These are phyloP conservation scores for Syncephalastrum sp. DNA, from an alignment of 371 early-diverging fungal species.

Conservation along the genomic window DNA sequence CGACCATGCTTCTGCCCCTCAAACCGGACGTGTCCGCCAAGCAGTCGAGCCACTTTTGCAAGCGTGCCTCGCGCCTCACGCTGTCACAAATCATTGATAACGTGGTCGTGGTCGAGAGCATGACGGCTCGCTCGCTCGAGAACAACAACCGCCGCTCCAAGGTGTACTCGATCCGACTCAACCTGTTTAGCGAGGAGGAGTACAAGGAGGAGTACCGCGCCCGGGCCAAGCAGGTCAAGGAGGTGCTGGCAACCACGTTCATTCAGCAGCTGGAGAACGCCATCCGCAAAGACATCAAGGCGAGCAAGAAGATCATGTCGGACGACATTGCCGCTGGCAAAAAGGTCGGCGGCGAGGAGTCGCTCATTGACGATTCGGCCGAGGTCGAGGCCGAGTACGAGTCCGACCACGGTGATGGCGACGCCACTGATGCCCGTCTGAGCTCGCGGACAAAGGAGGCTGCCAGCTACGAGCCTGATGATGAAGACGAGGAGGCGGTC, in stretches of 20 bases:
- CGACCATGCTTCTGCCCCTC: constrained; percentile 90
- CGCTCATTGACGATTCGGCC: constrained; percentile 45
- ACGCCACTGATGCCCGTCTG: constrained; percentile 66
- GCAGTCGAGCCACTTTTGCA: constrained; percentile 62
- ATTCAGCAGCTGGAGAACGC: constrained; percentile 70
- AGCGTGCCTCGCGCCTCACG: constrained; percentile 64
- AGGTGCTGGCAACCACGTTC: constrained; percentile 72
- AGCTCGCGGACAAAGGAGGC: constrained; percentile 61
- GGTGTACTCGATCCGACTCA: constrained; percentile 76
- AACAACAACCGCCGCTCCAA: constrained; percentile 58
- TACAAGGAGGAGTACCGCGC: constrained; percentile 81
- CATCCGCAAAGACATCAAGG: constrained; percentile 58
- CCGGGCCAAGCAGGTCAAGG: constrained; percentile 64
- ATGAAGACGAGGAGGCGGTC: constrained; percentile 71
- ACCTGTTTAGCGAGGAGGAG: constrained; percentile 80
- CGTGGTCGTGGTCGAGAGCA: constrained; percentile 70
- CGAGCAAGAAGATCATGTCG: constrained; percentile 46
- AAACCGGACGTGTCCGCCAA: constrained; percentile 59
- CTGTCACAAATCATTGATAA: constrained; percentile 83
- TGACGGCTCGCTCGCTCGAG: constrained; percentile 47
- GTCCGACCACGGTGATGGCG: constrained; percentile 68
- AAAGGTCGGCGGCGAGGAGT: constrained; percentile 22
- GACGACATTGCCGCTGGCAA: constrained; percentile 43
- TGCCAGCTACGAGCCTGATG: constrained; percentile 75
- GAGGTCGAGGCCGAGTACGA: constrained; percentile 40